Evolutionary conservation across 108 stramenopile genomes (phyloP).

Genomic region (Nitzschia palea): DNA sequence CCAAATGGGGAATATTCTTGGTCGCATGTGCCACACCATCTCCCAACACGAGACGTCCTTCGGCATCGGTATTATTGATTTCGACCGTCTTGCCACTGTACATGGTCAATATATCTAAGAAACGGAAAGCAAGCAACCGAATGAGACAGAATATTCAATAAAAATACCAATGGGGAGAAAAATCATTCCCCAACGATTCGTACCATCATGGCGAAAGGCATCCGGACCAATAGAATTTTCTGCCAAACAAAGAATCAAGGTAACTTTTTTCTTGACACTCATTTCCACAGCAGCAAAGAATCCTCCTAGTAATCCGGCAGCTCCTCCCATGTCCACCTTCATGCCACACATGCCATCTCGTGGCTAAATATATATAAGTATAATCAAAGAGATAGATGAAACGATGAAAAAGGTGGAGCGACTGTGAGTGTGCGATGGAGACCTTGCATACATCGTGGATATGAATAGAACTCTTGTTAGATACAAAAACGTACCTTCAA

Average conservation of each 20-base stretch:
- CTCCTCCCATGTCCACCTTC: conserved; percentile 81
- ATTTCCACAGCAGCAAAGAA: conserved; percentile 64
- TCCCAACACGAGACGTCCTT: conserved; percentile 82
- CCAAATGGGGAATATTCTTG: conserved; percentile 54
- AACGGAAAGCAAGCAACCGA: conserved; percentile 2
- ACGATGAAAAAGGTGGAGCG: too few species aligned
- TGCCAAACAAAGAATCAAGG: conserved; percentile 69
- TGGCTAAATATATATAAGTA: too few species aligned
- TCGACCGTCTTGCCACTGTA: conserved; percentile 48
- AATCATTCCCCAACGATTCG: background rate
- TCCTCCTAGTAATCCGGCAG: conserved; percentile 79
- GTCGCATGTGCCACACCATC: conserved; percentile 85
- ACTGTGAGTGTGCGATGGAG: too few species aligned
- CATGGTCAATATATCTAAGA: conserved; percentile 39
- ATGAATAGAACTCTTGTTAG: background rate
- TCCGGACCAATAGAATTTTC: conserved; percentile 83
- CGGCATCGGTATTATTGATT: conserved; percentile 88
- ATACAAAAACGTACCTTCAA: conserved; percentile 38
- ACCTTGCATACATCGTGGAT: too few species aligned
- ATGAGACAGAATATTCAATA: conserved; percentile 10
- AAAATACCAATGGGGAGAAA: background rate
- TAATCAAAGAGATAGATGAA: too few species aligned
- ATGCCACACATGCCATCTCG: conserved; percentile 53
- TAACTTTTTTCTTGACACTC: conserved; percentile 30
- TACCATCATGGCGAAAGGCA: conserved; percentile 83